Base-by-base conservation (phyloP, 116 monocot species). In the Papilionanthe hybrid region DNA sequence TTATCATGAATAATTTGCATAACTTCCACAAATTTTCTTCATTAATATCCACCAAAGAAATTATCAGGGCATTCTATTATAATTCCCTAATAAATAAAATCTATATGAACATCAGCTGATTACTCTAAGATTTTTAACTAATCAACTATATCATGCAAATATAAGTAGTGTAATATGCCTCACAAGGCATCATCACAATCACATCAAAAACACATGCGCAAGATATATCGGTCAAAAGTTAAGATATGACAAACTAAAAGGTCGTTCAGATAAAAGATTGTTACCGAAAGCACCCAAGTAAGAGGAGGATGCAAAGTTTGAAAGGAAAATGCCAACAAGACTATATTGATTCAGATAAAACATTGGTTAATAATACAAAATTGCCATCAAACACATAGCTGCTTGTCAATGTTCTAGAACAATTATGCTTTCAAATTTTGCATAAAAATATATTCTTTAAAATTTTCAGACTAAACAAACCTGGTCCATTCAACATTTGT, bases 391-490 rank as follows among this genome's bases (percentile, higher is more conserved):
- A 71, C 18, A 29, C 28, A 71, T 6, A 71, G 18, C 71, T 71
- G 41, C 18, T 41, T 17, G 3, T 53, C 71, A 37, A 32, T 3
- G 71, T 71, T 71, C 22, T 63, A 63, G 63, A 63, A 5, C n/a
- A 9, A 44, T 17, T 44, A 9, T 75, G 47, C 42, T 28, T 49
- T 75, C 43, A 9, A 49, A 50, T 3, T 42, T 75, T 75, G 75
- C n/a, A 75, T 27, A 20, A 75, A 10, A 25, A 75, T 37, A 49
- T 9, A 28, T 75, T 27, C 25, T 22, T 49, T 42, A 83, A 78
- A 48, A 58, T 50, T 44, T 81, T 74, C 37, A 72, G 50, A 60
- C 57, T 72, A 32, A 65, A 79, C 85, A 81, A 72, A 85, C 85
- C 81, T 81, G 81, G 47, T 45, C 66, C 78, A 78, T 60, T 65